phyloP scores from a whole-genome alignment of 495 filamentous ascomycete species.

The Viridothelium virens region DNA sequence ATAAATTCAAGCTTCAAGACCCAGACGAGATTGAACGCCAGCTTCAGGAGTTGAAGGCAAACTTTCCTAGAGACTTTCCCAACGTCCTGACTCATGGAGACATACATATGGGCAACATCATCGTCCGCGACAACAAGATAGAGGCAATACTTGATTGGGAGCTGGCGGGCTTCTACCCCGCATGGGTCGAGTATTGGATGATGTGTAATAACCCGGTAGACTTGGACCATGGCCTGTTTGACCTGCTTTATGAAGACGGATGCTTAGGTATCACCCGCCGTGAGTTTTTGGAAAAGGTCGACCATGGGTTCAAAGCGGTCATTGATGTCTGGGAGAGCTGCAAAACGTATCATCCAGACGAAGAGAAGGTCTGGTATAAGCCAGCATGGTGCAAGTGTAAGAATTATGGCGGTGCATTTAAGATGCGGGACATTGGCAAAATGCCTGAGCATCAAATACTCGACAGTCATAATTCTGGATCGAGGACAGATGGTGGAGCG shows the following conservation, averaged over 20 bases:
- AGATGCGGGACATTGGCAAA: background rate
- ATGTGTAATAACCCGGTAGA: background rate
- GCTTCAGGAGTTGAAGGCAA: background rate
- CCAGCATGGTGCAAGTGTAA: background rate
- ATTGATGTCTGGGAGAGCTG: background rate
- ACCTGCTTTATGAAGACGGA: background rate
- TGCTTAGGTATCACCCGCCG: background rate
- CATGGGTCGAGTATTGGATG: conserved; percentile 21
- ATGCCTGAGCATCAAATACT: background rate
- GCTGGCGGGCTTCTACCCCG: conserved; percentile 23
- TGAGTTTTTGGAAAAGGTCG: background rate
- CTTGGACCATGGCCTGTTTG: background rate
- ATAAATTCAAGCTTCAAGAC: background rate
- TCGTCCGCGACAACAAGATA: conserved; percentile 16
- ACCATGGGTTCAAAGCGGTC: background rate
- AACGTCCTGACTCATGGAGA: conserved; percentile 24
- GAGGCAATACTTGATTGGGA: conserved; percentile 25
- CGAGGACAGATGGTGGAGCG: too few relatives aligned
- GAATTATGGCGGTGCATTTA: background rate
- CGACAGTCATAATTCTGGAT: background rate
- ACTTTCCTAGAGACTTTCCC: background rate
- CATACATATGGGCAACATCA: conserved; percentile 17
- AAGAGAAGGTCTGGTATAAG: background rate
- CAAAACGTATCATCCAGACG: background rate
- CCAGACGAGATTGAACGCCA: background rate